These are phyloP conservation scores for Termitomyces sp. DNA, from an alignment of 768 basidiomycete genomes.

Conservation along the genomic window DNA sequence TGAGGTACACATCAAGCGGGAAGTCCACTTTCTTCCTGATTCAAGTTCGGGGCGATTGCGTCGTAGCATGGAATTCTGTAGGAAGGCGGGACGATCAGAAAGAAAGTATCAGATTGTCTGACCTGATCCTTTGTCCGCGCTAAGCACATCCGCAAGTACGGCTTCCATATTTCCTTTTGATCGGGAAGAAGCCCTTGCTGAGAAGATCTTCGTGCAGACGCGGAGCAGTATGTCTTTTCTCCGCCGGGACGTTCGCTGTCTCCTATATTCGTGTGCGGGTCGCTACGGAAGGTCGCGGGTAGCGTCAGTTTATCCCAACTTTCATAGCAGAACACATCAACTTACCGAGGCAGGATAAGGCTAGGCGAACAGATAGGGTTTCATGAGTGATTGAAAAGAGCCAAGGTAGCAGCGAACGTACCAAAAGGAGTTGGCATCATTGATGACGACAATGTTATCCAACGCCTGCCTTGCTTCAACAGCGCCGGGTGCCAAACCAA, in stretches of 20 bases:
- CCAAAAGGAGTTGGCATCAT: constrained; percentile 41
- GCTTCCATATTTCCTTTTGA: not conserved
- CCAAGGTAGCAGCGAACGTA: constrained; percentile 19
- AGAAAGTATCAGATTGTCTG: not conserved
- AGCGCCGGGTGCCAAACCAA: not conserved
- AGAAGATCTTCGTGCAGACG: constrained; percentile 33
- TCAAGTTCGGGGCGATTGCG: too few relatives aligned
- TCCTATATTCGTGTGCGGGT: constrained; percentile 49
- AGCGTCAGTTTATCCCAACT: not conserved
- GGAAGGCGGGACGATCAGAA: not conserved
- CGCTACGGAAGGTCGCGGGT: constrained; percentile 17
- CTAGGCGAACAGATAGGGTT: constrained; percentile 16
- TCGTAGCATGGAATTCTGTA: too few relatives aligned
- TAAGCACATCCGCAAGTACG: not conserved
- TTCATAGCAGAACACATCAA: not conserved
- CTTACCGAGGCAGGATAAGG: constrained; percentile 45
- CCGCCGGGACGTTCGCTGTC: constrained; percentile 51
- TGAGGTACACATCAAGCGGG: not conserved
- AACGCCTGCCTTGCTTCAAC: constrained; percentile 26
- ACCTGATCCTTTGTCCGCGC: not conserved
- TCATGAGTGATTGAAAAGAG: not conserved
- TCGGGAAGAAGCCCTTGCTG: constrained; percentile 42
- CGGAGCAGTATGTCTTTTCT: constrained; percentile 51
- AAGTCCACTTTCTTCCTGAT: not conserved
- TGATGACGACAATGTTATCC: constrained; percentile 51